A percentile compares a stretch with the other conserved stretches of the same genome.
Evolutionary conservation across 768 basidiomycete species (phyloP).

Genomic region (Roridomyces roridus): DNA sequence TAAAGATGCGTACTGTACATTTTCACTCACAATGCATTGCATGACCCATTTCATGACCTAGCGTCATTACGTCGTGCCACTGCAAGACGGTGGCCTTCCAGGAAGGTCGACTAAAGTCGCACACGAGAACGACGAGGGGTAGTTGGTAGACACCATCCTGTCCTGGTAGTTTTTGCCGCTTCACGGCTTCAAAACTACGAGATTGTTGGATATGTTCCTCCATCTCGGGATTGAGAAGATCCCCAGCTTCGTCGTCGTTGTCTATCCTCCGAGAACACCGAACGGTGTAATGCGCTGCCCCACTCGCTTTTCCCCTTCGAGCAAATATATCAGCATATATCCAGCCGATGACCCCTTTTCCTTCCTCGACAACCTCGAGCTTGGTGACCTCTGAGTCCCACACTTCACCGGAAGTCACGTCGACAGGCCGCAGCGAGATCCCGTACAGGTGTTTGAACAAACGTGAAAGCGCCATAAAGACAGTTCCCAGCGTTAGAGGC

Average conservation of each 20-base stretch:
- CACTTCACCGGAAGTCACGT: conserved; percentile 76
- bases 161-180: conserved; percentile 63
- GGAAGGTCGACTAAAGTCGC: conserved; percentile 79
- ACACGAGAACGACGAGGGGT: conserved; percentile 89
- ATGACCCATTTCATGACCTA: conserved; percentile 99
- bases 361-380: conserved; percentile 91
- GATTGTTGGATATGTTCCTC: conserved; percentile 55
- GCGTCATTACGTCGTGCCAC: conserved; percentile 93
- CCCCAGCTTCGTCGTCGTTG: conserved; percentile 81
- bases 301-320: conserved; percentile 82
- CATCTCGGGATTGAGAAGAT: conserved; percentile 51
- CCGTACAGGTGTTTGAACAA: conserved; percentile 90
- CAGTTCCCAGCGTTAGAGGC: conserved; percentile 85
- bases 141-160: conserved; percentile 81
- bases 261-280: conserved; percentile 92
- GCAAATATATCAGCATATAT: conserved; percentile 94
- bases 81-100: conserved; percentile 77
- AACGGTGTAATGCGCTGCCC: conserved; percentile 98
- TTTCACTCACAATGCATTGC: conserved; percentile 93
- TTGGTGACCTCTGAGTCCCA: conserved; percentile 92
- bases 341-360: conserved; percentile 87
- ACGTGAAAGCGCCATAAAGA: conserved; percentile 89
- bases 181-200: conserved; percentile 66
- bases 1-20: conserved; percentile 4
- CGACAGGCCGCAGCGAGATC: conserved; percentile 76